Evolutionary conservation across 140 eudicot genomes (phyloP).

Genomic region (Cichorium intybus): DNA sequence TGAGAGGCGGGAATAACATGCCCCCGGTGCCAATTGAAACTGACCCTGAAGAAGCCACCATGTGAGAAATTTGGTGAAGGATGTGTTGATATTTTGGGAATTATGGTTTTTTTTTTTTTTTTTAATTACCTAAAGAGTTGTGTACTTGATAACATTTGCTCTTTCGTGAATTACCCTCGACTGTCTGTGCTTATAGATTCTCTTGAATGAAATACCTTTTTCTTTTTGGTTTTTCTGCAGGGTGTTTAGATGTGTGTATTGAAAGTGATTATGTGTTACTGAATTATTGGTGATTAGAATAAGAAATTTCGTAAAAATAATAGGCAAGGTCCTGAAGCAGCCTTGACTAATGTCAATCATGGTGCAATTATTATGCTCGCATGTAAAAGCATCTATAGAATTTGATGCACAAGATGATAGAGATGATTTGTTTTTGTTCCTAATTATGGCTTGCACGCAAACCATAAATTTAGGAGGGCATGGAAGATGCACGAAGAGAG

Average conservation of each 20-base stretch:
- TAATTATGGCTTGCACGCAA: not conserved
- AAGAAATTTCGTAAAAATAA: not conserved
- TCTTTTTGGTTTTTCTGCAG: not conserved
- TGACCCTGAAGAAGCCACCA: conserved; percentile 74
- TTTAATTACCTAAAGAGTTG: conserved; percentile 24
- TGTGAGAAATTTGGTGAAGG: conserved; percentile 33
- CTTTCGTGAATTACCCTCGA: not conserved
- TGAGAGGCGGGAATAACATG: conserved; percentile 71
- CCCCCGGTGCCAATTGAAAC: conserved; percentile 63
- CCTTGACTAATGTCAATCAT: not conserved
- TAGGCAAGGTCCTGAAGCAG: not conserved
- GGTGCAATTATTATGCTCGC: conserved; percentile 19
- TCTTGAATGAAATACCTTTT: conserved; percentile 4
- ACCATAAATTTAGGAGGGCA: conserved; percentile 2
- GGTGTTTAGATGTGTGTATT: not conserved
- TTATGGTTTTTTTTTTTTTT: conserved; percentile 20
- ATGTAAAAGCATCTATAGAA: conserved; percentile 23
- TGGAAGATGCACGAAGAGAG: too few species aligned
- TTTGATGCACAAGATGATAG: not conserved
- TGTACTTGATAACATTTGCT: conserved; percentile 22
- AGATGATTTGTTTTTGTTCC: conserved; percentile 1
- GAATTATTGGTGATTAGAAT: not conserved
- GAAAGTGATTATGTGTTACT: not conserved
- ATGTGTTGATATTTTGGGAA: conserved; percentile 22
- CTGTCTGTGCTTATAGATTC: conserved; percentile 13